A percentile compares a stretch with the other conserved stretches of the same genome.
These are phyloP conservation scores for Aspergillus uvarum DNA, from an alignment of 2,329 filamentous ascomycete species.

Conservation along the genomic window DNA sequence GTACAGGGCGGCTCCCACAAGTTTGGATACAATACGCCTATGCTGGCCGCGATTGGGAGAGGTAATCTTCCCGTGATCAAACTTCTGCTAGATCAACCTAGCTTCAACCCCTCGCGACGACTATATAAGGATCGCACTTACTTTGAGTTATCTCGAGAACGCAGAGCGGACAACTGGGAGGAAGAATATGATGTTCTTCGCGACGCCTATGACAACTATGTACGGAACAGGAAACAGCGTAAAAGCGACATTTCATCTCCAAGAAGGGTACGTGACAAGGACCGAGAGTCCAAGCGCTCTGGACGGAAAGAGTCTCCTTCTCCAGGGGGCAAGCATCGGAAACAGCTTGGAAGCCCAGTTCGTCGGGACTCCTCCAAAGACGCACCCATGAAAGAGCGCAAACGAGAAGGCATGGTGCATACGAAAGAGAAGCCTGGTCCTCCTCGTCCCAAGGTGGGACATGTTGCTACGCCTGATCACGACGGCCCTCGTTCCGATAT, in stretches of 20 bases:
- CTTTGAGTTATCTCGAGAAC: conserved; percentile 78
- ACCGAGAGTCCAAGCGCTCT: conserved; percentile 38
- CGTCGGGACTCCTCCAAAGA: conserved; percentile 31
- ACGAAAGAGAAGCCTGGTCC: conserved; percentile 27
- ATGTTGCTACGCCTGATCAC: conserved; percentile 32
- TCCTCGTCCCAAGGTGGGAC: conserved; percentile 25
- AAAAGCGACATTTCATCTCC: conserved; percentile 40
- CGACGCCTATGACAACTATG: conserved; percentile 51
- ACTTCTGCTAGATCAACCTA: conserved; percentile 71
- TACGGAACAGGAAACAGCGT: conserved; percentile 31
- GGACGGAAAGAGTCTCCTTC: conserved; percentile 41
- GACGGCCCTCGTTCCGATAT: conserved; percentile 30
- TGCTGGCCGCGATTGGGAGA: conserved; percentile 90
- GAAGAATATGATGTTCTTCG: conserved; percentile 82
- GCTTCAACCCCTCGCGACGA: conserved; percentile 77
- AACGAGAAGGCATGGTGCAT: conserved; percentile 23
- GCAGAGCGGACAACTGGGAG: conserved; percentile 84
- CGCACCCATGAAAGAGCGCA: conserved; percentile 26
- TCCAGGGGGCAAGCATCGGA: conserved; percentile 35
- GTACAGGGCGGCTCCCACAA: conserved; percentile 53
- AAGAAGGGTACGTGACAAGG: conserved; percentile 39
- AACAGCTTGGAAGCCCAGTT: conserved; percentile 33
- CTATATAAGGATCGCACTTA: conserved; percentile 77
- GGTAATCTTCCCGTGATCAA: conserved; percentile 81
- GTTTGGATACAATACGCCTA: conserved; percentile 80